Conservation (phyloP, 2,329 filamentous ascomycete species). For the Fusarium domesticum region DNA sequence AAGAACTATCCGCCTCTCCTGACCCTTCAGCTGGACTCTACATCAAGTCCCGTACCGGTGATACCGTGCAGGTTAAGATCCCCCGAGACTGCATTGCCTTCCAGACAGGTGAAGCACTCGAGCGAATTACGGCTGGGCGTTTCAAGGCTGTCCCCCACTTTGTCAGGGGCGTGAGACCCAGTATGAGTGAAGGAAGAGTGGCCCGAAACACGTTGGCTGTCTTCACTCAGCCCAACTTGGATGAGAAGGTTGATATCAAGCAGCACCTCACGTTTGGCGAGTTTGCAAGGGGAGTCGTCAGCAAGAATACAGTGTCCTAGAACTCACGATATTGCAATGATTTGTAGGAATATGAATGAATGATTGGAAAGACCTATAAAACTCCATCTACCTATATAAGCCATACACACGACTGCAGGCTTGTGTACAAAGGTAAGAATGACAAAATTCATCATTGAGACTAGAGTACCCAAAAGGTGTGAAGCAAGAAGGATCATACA, state of each 20-base stretch:
- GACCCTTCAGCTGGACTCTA: slow-evolving; percentile 88
- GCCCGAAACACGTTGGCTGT: slow-evolving; percentile 89
- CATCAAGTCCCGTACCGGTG: slow-evolving; percentile 79
- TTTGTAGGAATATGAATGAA: no score
- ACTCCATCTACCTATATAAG: no score
- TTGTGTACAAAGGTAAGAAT: no score
- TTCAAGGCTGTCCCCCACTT: slow-evolving; percentile 97
- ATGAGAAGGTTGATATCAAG: slow-evolving; percentile 69
- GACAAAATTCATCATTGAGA: no score
- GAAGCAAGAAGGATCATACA: no score
- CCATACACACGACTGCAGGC: no score
- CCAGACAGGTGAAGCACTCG: slow-evolving; percentile 89
- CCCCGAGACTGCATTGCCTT: slow-evolving; percentile 90
- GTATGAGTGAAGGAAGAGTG: slow-evolving; percentile 50
- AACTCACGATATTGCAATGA: no score
- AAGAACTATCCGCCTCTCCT: slow-evolving; percentile 72
- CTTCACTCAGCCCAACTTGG: slow-evolving; percentile 94
- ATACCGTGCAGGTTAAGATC: slow-evolving; percentile 87
- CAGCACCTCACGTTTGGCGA: slow-evolving; percentile 69
- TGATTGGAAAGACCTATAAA: no score
- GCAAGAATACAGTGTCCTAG: slow-evolving; percentile 54
- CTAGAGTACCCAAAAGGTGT: no score
- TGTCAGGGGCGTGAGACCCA: slow-evolving; percentile 70
- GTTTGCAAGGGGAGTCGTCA: slow-evolving; percentile 64
- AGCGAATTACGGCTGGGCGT: slow-evolving; percentile 84